These are phyloP conservation scores for Claviceps sp. DNA, from an alignment of 2,329 filamentous ascomycete genomes.

Conservation along the genomic window DNA sequence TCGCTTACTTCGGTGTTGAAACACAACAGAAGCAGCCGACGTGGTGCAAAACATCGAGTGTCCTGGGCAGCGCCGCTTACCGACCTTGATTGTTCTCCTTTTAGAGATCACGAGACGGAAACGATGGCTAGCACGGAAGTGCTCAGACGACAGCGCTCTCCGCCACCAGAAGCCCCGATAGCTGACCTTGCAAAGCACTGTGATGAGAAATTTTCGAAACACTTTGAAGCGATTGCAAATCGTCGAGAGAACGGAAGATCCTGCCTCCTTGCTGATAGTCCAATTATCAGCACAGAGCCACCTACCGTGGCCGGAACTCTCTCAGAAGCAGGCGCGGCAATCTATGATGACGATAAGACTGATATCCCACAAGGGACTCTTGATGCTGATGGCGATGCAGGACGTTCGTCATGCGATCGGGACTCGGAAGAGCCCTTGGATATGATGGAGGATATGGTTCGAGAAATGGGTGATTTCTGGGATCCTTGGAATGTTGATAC, in stretches of 20 bases:
- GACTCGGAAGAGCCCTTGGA: constrained; percentile 20
- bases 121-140: background rate
- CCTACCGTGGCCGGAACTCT: constrained; percentile 15
- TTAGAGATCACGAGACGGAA: background rate
- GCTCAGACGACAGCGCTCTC: constrained; percentile 22
- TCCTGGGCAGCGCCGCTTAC: constrained; percentile 4
- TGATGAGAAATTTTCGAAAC: constrained; percentile 29
- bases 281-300: constrained; percentile 15
- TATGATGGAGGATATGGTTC: constrained; percentile 23
- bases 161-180: constrained; percentile 26
- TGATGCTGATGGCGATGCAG: background rate
- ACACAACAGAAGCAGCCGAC: constrained; percentile 11
- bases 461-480: constrained; percentile 22
- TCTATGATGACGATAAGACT: background rate
- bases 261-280: constrained; percentile 26
- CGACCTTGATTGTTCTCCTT: background rate
- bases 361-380: background rate
- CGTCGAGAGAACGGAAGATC: constrained; percentile 19
- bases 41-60: background rate
- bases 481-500: constrained; percentile 21
- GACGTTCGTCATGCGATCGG: constrained; percentile 3
- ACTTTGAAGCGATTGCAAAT: constrained; percentile 32
- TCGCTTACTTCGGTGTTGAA: constrained; percentile 20
- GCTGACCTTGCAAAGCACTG: constrained; percentile 19
- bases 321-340: constrained; percentile 12